phyloP scores from a whole-genome alignment of 352 stramenopile genomes.

The Lagenidium sp. region DNA sequence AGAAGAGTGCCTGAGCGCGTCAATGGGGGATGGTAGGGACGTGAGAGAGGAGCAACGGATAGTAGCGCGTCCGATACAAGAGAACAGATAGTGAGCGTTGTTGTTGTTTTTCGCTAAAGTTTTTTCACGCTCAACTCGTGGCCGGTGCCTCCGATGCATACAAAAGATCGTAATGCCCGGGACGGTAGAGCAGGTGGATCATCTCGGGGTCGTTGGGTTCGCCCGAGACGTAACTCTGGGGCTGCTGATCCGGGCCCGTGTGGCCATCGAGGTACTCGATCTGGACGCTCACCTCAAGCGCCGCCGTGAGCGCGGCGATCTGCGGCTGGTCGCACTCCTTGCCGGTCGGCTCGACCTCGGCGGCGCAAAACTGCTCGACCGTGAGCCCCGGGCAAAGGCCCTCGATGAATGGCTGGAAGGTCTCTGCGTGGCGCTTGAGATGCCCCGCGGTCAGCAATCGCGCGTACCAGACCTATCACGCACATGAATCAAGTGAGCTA shows the following conservation, averaged over 20 bases:
- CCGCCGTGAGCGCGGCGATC: conserved; percentile 88
- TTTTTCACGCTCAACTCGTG: too few relatives aligned
- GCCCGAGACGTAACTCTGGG: conserved; percentile 61
- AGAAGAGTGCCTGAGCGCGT: conserved; percentile 51
- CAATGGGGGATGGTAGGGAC: too few relatives aligned
- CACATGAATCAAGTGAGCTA: not conserved
- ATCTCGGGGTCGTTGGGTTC: conserved; percentile 2
- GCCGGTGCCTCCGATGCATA: conserved; percentile 36
- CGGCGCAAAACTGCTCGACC: conserved; percentile 78
- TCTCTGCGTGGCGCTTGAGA: conserved; percentile 82
- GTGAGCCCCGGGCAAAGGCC: conserved; percentile 67
- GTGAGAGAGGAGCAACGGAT: too few relatives aligned
- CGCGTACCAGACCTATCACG: conserved; percentile 75
- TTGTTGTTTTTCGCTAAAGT: too few relatives aligned
- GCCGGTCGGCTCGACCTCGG: conserved; percentile 89
- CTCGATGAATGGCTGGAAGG: conserved; percentile 88
- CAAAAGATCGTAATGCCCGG: conserved; percentile 94
- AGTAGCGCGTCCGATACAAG: too few relatives aligned
- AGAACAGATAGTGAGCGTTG: too few relatives aligned
- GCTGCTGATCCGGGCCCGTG: conserved; percentile 25
- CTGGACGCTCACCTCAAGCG: conserved; percentile 78
- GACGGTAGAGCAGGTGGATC: conserved; percentile 89
- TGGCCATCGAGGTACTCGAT: conserved; percentile 94
- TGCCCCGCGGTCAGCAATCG: conserved; percentile 74
- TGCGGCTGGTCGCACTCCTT: conserved; percentile 92